Evolutionary conservation across 495 filamentous ascomycete species (phyloP), one percentile per base, ranked within the genome.

Genomic region (Trichoderma parareesei): DNA sequence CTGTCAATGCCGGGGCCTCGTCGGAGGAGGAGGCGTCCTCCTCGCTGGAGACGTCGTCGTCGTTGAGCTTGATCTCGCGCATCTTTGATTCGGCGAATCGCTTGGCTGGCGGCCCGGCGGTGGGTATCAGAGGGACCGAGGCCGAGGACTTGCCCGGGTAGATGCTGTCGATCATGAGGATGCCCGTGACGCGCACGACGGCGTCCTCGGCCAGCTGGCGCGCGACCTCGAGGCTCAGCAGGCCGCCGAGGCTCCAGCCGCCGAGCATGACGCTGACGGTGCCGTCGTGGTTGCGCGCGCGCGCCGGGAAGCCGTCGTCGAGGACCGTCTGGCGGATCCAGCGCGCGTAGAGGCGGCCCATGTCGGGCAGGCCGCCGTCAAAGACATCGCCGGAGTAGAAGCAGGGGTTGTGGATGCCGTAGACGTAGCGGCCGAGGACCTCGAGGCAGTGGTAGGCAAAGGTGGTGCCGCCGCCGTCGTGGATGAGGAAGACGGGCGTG

Each of bases 231-330:
- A 82, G 64, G 0, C 74, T 71, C 3, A 80, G 55, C 33, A 77
- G 69, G 0, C 79, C 79, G 48, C 79, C 79, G 6, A 80, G 66
- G 2, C 75, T 78, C 79, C 79, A 82, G 6, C 79, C 79, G 62
- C 69, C 66, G 7, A 73, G 44, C 48, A 82, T 73, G 33, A 78
- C 57, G 9, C 71, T 70, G 11, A 72, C 74, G 0, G 67, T 35
- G 0, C 57, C 41, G 41, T 65, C 64, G 14, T 13, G 35, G 37
- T 44, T 48, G 18, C 46, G 38, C 40, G 10, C 6, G 13, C 33
- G 16, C 20, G 18, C 27, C 2, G 55, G 53, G 16, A 65, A 65
- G 40, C 43, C 57, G 10, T 33, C 18, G 10, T 55, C 33, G 2
- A 33, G 33, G 1, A 65, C 55, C 33, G 35, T 61, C 10, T 43